phyloP scores from a whole-genome alignment of 163 green algal genomes.

The Coccomyxa subellipsoidea region DNA sequence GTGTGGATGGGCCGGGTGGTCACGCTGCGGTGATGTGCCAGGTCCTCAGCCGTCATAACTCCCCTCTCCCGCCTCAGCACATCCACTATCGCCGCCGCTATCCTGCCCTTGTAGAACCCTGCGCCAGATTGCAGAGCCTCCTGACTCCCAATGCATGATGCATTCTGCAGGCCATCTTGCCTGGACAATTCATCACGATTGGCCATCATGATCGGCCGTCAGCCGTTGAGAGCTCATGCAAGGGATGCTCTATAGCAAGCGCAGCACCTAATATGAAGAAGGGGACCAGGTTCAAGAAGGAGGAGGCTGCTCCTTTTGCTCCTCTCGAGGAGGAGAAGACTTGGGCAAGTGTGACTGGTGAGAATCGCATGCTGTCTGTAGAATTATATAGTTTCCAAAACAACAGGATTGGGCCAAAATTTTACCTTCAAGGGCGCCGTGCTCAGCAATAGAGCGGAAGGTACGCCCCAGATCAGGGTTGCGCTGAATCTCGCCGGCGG shows the following conservation, averaged over 20 bases:
- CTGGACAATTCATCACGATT: neutral
- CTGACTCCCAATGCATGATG: neutral
- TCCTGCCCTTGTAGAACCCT: slow-evolving; percentile 65
- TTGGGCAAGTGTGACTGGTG: no score
- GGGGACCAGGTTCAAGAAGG: no score
- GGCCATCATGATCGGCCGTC: slow-evolving; percentile 3
- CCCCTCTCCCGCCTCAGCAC: slow-evolving; percentile 43
- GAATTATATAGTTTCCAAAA: no score
- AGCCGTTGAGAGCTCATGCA: no score
- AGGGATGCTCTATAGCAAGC: no score
- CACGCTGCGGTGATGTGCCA: slow-evolving; percentile 40
- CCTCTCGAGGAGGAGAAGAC: no score
- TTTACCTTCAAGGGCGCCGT: slow-evolving; percentile 33
- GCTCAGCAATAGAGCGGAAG: slow-evolving; percentile 35
- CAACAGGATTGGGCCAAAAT: no score
- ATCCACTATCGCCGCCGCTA: slow-evolving; percentile 59
- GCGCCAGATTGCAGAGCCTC: neutral
- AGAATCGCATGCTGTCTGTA: no score
- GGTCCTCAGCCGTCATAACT: slow-evolving; percentile 52
- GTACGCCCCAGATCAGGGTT: slow-evolving; percentile 47
- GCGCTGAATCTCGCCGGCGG: slow-evolving; percentile 48
- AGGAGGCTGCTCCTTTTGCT: no score
- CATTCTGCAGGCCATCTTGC: neutral
- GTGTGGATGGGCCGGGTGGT: slow-evolving; percentile 48
- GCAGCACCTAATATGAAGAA: no score